phyloP scores from a whole-genome alignment of 2,329 filamentous ascomycete species.

The Cladosporium cucumerinum region DNA sequence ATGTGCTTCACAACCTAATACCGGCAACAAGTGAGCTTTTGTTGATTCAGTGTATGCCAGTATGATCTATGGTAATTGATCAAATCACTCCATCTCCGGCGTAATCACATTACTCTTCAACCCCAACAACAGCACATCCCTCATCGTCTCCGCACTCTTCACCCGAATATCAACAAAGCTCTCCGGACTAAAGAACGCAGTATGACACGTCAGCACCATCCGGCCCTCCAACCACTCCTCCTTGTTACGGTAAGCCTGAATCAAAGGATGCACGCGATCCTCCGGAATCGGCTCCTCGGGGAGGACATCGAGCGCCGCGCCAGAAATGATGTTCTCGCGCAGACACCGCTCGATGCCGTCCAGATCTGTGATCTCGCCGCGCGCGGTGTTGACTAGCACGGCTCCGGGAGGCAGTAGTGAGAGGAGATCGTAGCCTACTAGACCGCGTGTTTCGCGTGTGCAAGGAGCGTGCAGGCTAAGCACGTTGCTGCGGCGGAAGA shows the following conservation, averaged over 20 bases:
- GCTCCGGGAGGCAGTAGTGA: slow-evolving; percentile 30
- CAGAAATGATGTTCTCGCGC: slow-evolving; percentile 29
- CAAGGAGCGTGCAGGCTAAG: slow-evolving; percentile 68
- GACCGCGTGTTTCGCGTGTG: slow-evolving; percentile 59
- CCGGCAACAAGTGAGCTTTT: background rate
- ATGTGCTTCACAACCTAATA: background rate
- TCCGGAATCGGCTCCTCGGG: slow-evolving; percentile 33
- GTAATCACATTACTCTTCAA: slow-evolving; percentile 27
- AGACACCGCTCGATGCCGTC: slow-evolving; percentile 31
- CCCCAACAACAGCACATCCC: slow-evolving; percentile 29
- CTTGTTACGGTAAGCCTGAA: slow-evolving; percentile 32
- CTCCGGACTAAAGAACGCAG: slow-evolving; percentile 30
- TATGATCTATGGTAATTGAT: background rate
- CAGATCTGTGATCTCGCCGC: slow-evolving; percentile 33
- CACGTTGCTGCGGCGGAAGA: slow-evolving; percentile 51
- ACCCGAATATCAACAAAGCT: slow-evolving; percentile 29
- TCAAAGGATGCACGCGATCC: slow-evolving; percentile 29
- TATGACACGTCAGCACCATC: slow-evolving; percentile 33
- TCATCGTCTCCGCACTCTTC: slow-evolving; percentile 29
- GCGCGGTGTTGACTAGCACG: slow-evolving; percentile 32
- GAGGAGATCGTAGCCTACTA: slow-evolving; percentile 31
- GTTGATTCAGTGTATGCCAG: background rate
- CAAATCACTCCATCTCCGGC: slow-evolving; percentile 25
- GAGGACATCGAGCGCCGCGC: slow-evolving; percentile 34
- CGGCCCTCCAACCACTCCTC: slow-evolving; percentile 45